phyloP scores from a whole-genome alignment of 2,329 filamentous ascomycete genomes.

The Clathrospora elynae region DNA sequence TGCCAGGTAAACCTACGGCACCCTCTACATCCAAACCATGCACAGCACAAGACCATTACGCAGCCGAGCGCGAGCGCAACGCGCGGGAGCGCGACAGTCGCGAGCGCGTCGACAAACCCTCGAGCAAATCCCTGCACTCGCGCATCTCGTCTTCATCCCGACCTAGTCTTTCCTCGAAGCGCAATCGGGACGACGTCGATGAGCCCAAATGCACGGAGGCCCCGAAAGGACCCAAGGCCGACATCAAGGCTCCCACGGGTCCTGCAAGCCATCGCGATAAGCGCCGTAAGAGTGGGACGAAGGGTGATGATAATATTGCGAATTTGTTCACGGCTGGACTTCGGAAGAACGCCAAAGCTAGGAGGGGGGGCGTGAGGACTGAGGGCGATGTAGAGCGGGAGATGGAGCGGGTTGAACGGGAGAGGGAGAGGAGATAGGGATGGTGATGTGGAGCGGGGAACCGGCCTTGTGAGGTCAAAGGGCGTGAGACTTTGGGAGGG shows the following conservation, averaged over 20 bases:
- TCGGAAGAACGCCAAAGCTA: slow-evolving; percentile 37
- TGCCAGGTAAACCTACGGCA: slow-evolving; percentile 23
- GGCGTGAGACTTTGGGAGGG: too few species aligned
- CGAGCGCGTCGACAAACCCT: slow-evolving; percentile 32
- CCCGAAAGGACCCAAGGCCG: slow-evolving; percentile 20
- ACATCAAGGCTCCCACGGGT: slow-evolving; percentile 34
- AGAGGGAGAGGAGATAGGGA: slow-evolving; percentile 32
- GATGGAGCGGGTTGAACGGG: slow-evolving; percentile 40
- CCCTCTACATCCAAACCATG: slow-evolving; percentile 15
- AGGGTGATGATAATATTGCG: slow-evolving; percentile 35
- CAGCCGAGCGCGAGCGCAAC: slow-evolving; percentile 67
- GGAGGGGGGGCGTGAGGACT: slow-evolving; percentile 41
- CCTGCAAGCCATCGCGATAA: slow-evolving; percentile 41
- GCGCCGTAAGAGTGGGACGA: slow-evolving; percentile 32
- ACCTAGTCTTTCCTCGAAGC: slow-evolving; percentile 32
- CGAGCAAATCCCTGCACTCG: slow-evolving; percentile 26
- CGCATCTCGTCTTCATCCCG: slow-evolving; percentile 28
- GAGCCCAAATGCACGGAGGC: slow-evolving; percentile 7
- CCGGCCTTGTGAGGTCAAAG: too few species aligned
- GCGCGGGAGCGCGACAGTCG: slow-evolving; percentile 38
- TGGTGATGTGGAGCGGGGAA: too few species aligned
- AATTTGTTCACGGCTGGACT: slow-evolving; percentile 38
- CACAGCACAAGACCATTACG: slow-evolving; percentile 62
- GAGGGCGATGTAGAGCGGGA: slow-evolving; percentile 43
- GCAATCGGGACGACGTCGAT: slow-evolving; percentile 35